Evolutionary conservation across 2,329 filamentous ascomycete species (phyloP), one percentile per base, ranked within the genome.

Genomic region (Bipolaris zeicola): DNA sequence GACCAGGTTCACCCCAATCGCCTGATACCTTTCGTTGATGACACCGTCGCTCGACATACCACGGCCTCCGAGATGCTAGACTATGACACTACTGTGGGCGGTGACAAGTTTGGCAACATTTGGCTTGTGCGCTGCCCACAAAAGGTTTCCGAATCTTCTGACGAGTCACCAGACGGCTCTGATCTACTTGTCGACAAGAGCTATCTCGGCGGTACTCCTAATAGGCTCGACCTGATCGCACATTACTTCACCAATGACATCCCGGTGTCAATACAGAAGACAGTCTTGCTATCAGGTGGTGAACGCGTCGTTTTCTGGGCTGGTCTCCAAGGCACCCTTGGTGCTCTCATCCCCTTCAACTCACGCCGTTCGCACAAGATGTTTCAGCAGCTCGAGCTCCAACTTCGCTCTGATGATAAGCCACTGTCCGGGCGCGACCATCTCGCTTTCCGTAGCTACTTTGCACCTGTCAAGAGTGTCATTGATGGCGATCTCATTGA

Each of bases 401-500:
- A 96, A 71, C 83, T 99, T 74, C 86, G 94, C 45, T 87, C 85
- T 11, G 68, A 72, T 16, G 93, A 96, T 70, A 85, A 93, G 34
- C 94, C 94, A 6, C 80, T 99, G 44, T 91, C 92, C 18, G 96
- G 95, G 39, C 85, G 96, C 63, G 96, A 99, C 75, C 95, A 99
- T 77, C 82, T 99, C 43, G 96, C 96, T 70, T 99, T 96, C 76
- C 85, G 96, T 61, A 88, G 92, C 63, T 99, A 98, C 78, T 99
- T 98, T 75, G 92, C 91, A 6, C 96, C 95, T 0, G 92, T 96
- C 39, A 99, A 99, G 82, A 93, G 93, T 7, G 88, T 96, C 26
- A 96, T 99, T 68, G 95, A 99, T 77, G 95, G 95, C 26, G 95
- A 99, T 78, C 81, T 99, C 38, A 96, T 95, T 69, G 95, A 99